Evolutionary conservation across 768 basidiomycete genomes (phyloP).

Genomic region (Astraeus odoratus): DNA sequence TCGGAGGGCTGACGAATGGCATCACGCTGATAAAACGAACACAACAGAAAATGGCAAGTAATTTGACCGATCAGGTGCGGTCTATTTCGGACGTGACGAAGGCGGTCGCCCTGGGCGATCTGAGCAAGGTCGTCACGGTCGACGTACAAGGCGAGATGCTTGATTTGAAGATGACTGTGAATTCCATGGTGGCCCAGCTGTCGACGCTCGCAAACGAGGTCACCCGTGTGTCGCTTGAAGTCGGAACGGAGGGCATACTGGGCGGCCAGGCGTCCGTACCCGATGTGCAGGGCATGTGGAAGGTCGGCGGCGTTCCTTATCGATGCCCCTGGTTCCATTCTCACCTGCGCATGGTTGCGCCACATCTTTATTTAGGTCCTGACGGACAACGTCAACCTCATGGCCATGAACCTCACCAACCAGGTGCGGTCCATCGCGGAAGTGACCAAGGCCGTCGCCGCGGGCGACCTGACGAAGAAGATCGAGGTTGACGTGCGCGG

Average conservation of each 20-base stretch:
- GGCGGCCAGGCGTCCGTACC: conserved; percentile 90
- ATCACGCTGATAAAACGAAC: no score
- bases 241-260: conserved; percentile 88
- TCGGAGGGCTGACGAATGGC: no score
- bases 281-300: conserved; percentile 95
- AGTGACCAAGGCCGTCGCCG: conserved; percentile 93
- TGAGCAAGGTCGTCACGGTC: conserved; percentile 79
- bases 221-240: conserved; percentile 88
- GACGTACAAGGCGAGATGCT: conserved; percentile 95
- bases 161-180: conserved; percentile 74
- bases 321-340: conserved; percentile 13
- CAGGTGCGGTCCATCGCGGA: conserved; percentile 87
- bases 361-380: no score
- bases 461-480: conserved; percentile 89
- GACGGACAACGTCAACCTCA: conserved; percentile 80
- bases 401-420: conserved; percentile 87
- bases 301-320: conserved; percentile 37
- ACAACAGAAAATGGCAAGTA: conserved; percentile 84
- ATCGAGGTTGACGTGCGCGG: conserved; percentile 89
- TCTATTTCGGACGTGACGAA: conserved; percentile 85
- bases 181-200: conserved; percentile 69
- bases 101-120: conserved; percentile 75
- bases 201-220: conserved; percentile 75
- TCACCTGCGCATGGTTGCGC: not conserved
- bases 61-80: conserved; percentile 80